A percentile compares a stretch with the other conserved stretches of the same genome.
Evolutionary conservation across 352 stramenopile genomes (phyloP).

Genomic region (Globisporangium mamillatum): DNA sequence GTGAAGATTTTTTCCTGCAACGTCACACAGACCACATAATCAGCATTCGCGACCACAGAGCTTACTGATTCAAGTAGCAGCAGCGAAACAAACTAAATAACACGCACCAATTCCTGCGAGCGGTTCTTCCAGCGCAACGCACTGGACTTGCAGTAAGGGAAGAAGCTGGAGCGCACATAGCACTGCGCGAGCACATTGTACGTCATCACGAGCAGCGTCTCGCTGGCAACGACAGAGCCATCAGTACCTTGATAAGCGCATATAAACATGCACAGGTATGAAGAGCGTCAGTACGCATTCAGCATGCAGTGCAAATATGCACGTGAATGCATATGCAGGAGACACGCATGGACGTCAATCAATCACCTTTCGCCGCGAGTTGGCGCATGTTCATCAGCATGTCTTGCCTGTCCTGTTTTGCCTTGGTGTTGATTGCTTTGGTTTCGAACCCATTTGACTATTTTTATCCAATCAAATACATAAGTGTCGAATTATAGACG

Average conservation of each 20-base stretch:
- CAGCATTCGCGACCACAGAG: background rate
- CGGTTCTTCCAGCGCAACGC: constrained; percentile 72
- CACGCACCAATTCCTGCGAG: constrained; percentile 44
- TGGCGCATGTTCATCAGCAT: constrained; percentile 35
- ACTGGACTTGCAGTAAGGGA: constrained; percentile 70
- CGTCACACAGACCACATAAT: background rate
- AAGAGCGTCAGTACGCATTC: background rate
- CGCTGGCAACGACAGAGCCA: constrained; percentile 11
- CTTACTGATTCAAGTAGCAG: background rate
- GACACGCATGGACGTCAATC: background rate
- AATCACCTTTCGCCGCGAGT: constrained; percentile 19
- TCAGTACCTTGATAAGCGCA: background rate
- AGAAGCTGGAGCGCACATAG: constrained; percentile 77
- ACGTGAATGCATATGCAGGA: constrained; percentile 9
- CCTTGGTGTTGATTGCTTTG: constrained; percentile 2
- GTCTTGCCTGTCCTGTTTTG: background rate
- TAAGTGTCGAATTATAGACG: background rate
- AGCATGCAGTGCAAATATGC: background rate
- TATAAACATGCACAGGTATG: background rate
- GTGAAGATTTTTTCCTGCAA: constrained; percentile 55
- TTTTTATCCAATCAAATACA: constrained; percentile 29
- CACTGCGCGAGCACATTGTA: constrained; percentile 86
- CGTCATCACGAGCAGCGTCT: constrained; percentile 76
- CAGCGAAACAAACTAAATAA: background rate
- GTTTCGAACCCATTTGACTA: background rate